phyloP scores from a whole-genome alignment of 225 moss, liverwort and hornwort genomes.

The Antitrichia curtipendula region DNA sequence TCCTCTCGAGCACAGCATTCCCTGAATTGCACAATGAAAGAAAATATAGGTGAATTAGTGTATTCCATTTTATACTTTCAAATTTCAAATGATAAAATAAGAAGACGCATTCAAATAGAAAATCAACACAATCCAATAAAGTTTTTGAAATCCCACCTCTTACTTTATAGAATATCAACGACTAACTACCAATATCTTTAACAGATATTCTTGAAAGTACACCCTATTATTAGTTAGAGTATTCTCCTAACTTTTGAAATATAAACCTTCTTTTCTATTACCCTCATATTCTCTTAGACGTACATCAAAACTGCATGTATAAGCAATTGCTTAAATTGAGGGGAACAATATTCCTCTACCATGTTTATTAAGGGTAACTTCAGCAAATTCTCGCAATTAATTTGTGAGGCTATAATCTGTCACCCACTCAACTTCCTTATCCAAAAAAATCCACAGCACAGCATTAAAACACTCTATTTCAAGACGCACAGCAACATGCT shows the following conservation, averaged over 20 bases:
- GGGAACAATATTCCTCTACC: neutral
- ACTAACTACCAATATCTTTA: neutral
- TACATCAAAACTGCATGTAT: neutral
- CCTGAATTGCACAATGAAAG: constrained; percentile 19
- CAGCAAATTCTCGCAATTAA: neutral
- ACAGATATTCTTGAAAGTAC: neutral
- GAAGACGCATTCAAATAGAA: neutral
- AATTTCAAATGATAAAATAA: neutral
- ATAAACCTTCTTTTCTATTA: neutral
- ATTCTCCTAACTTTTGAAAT: neutral
- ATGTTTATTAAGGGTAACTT: neutral
- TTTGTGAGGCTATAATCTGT: neutral
- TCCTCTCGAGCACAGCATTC: constrained; percentile 83
- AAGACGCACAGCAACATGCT: neutral
- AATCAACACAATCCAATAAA: neutral
- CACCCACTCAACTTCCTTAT: neutral
- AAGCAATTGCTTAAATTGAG: neutral
- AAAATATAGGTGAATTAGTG: neutral
- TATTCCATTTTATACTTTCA: neutral
- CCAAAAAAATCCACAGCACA: neutral
- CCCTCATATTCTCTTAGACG: neutral
- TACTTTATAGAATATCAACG: neutral
- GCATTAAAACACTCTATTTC: neutral
- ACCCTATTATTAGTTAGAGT: neutral
- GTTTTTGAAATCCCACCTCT: neutral